A percentile compares a stretch with the other conserved stretches of the same genome.
phyloP scores from a whole-genome alignment of 2,329 filamentous ascomycete genomes.

The Aureobasidium subglaciale region DNA sequence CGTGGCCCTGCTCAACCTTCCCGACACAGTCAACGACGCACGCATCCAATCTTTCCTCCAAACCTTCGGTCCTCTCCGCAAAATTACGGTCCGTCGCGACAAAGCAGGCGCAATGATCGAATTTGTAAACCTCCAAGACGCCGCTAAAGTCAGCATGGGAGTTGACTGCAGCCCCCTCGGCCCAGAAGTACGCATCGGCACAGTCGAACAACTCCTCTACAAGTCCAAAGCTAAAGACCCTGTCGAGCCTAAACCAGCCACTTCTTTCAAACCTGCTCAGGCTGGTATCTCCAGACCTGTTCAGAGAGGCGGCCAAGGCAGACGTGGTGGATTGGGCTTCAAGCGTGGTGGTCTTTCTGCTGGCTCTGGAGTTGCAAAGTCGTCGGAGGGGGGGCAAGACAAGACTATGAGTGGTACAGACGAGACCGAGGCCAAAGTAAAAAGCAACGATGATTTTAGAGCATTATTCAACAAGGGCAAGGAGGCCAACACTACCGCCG shows the following conservation, averaged over 20 bases:
- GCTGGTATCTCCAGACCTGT: slow-evolving; percentile 36
- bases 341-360: slow-evolving; percentile 34
- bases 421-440: slow-evolving; percentile 23
- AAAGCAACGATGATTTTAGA: slow-evolving; percentile 54
- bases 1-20: slow-evolving; percentile 74
- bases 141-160: slow-evolving; percentile 60
- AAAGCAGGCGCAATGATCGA: slow-evolving; percentile 84
- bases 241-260: slow-evolving; percentile 19
- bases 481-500: slow-evolving; percentile 13
- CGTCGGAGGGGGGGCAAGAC: slow-evolving; percentile 18
- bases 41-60: slow-evolving; percentile 69
- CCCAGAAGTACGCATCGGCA: slow-evolving; percentile 39
- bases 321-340: slow-evolving; percentile 42
- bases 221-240: slow-evolving; percentile 30
- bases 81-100: slow-evolving; percentile 70
- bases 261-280: slow-evolving; percentile 26
- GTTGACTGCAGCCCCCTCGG: slow-evolving; percentile 36
- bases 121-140: slow-evolving; percentile 61
- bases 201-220: slow-evolving; percentile 44
- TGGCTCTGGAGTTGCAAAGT: slow-evolving; percentile 21
- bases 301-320: slow-evolving; percentile 36
- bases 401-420: slow-evolving; percentile 5
- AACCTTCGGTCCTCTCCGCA: slow-evolving; percentile 62
- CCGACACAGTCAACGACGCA: slow-evolving; percentile 86
- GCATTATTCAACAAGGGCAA: slow-evolving; percentile 43